A percentile compares a stretch with the other conserved stretches of the same genome.
These are phyloP conservation scores for Glebionis coronaria DNA, from an alignment of 129 eudicot species.

Conservation along the genomic window DNA sequence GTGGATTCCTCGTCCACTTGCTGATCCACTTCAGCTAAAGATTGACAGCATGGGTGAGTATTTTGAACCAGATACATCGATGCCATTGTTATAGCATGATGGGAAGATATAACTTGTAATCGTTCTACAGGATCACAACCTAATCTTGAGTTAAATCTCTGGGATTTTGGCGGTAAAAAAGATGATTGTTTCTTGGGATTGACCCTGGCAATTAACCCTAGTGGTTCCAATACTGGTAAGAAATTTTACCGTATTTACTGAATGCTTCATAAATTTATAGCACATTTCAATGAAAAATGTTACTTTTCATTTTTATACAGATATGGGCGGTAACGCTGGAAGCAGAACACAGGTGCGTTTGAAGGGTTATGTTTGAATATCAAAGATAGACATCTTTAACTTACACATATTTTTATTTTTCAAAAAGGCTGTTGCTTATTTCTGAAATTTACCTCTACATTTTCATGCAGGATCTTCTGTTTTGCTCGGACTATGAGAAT, in stretches of 20 bases:
- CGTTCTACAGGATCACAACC: slow-evolving; percentile 57
- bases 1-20: slow-evolving; percentile 70
- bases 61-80: not conserved
- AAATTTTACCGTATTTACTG: not conserved
- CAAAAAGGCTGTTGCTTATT: not conserved
- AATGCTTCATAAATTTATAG: not conserved
- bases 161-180: slow-evolving; percentile 61
- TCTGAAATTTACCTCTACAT: slow-evolving; percentile 5
- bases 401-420: not conserved
- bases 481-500: slow-evolving; percentile 61
- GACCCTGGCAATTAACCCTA: slow-evolving; percentile 82
- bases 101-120: not conserved
- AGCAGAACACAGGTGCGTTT: slow-evolving; percentile 58
- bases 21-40: slow-evolving; percentile 61
- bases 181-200: slow-evolving; percentile 90
- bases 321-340: slow-evolving; percentile 42
- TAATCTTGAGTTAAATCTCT: slow-evolving; percentile 86
- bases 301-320: slow-evolving; percentile 38
- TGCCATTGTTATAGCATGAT: slow-evolving; percentile 14
- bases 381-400: not conserved
- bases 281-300: not conserved
- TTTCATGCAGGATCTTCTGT: slow-evolving; percentile 51
- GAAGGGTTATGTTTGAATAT: not conserved
- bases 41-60: slow-evolving; percentile 47
- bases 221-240: slow-evolving; percentile 63